Evolutionary conservation across 768 basidiomycete genomes (phyloP), one percentile per base, ranked within the genome.

Genomic region (Auricularia sp.): DNA sequence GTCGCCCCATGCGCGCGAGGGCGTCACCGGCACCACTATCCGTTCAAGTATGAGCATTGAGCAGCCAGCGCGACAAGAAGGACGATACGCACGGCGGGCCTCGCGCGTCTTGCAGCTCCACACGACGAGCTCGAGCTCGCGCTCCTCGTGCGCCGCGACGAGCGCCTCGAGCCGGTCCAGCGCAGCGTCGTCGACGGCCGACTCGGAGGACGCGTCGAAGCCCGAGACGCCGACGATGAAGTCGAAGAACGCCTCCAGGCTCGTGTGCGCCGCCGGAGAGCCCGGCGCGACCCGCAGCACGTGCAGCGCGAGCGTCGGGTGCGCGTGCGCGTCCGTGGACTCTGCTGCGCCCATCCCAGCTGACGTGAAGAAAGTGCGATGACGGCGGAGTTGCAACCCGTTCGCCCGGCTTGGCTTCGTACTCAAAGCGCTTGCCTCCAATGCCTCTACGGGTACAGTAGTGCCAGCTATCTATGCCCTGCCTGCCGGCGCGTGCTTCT

Each of bases 241-340:
- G 78, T 98, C 97, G 70, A 99, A 99, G 77, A 93, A 95, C 3
- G 96, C 91, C 72, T 90, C 91, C 58, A 95, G 86, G 63, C 81
- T 83, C 0, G 92, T 91, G 65, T 87, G 81, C 0, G 91, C 91
- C 0, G 96, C 92, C 5, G 97, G 97, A 1, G 91, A 94, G 4
- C 83, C 82, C 1, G 93, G 89, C 1, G 92, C 93, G 36, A 97
- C 93, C 63, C 94, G 86, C 64, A 97, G 78, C 67, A 94, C 89
- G 72, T 98, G 94, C 10, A 97, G 77, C 21, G 56, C 56, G 7
- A 42, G 39, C 56, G 56, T 33, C 12, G 14, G 56, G 0, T 21
- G 56, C 6, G 47, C 5, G 47, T 51, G 47, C 10, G 14, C 47
- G 47, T 11, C 47, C 8, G 47, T 12, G 10, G 47, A 51, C 21